A percentile compares a stretch with the other conserved stretches of the same genome.
These are phyloP conservation scores for Neurospora intermedia DNA, from an alignment of 495 filamentous ascomycete species.

Conservation along the genomic window DNA sequence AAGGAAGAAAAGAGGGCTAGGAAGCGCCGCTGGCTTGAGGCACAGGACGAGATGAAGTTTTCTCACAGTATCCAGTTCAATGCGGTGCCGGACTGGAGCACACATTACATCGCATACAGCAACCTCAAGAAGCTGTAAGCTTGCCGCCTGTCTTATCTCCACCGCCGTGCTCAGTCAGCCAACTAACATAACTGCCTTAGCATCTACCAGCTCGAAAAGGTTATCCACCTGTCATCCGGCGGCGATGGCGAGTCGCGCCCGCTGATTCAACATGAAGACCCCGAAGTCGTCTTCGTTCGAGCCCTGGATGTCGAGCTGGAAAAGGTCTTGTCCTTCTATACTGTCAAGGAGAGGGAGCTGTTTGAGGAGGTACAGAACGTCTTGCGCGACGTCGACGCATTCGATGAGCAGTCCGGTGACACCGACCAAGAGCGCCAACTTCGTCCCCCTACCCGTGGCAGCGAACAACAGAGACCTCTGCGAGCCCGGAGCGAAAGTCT, in stretches of 20 bases:
- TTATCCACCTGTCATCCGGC: constrained; percentile 40
- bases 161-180: background rate
- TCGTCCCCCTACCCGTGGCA: constrained; percentile 20
- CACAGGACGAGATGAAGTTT: constrained; percentile 93
- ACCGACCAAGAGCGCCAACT: constrained; percentile 38
- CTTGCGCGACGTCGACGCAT: constrained; percentile 62
- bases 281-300: constrained; percentile 66
- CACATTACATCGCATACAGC: constrained; percentile 93
- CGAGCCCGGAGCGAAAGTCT: constrained; percentile 24
- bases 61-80: constrained; percentile 99
- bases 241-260: constrained; percentile 76
- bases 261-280: constrained; percentile 58
- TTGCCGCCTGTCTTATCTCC: background rate
- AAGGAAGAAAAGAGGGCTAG: constrained; percentile 29
- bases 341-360: constrained; percentile 76
- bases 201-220: constrained; percentile 90
- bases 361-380: constrained; percentile 69
- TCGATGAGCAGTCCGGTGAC: constrained; percentile 50
- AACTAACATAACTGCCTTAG: constrained; percentile 30
- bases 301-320: constrained; percentile 84
- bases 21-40: constrained; percentile 46
- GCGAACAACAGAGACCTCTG: constrained; percentile 3
- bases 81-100: constrained; percentile 97
- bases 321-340: constrained; percentile 86
- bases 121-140: constrained; percentile 96